Base-by-base conservation (phyloP, 192 early-diverging fungal genomes). In the Coemansia pectinata region DNA sequence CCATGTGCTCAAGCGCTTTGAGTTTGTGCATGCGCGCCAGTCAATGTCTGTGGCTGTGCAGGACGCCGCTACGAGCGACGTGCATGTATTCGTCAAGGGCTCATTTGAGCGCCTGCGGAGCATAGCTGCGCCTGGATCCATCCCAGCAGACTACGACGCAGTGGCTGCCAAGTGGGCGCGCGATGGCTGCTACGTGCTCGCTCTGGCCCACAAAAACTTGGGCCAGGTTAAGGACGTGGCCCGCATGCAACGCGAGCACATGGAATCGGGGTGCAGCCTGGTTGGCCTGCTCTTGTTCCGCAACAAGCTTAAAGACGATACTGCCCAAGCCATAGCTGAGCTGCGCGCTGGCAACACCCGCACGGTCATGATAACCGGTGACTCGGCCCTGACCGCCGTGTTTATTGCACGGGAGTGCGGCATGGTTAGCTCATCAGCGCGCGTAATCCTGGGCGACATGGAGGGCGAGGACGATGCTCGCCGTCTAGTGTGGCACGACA, bases 341-440 rank as follows among this genome's bases (percentile, higher is more conserved):
- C 84, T 95, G 34, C 83, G 89, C 48, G 76, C 19, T 0, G 67
- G 36, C 40, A 48, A 53, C 33, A 87, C 84, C 11, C 87, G 93
- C 57, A 89, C 87, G 14, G 86, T 92, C 17, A 94, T 94, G 93
- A 89, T 94, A 65, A 93, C 93, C 2, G 93, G 93, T 47, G 93
- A 94, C 65, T 90, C 90, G 25, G 89, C 87, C 4, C 71, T 88
- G 48, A 94, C 93, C n/a, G 92, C 87, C 42, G 77, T 91, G 31
- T 91, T 87, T 69, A 88, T 94, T 71, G 93, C 89, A 10, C 84
- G 85, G 38, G 29, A 62, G n/a, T 67, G 62, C 5, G 60, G 67
- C 41, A 66, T 67, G 17, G 78, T 89, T 7, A 36, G 84, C 14
- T 11, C 59, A 9, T 4, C 60, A 42, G 61, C 19, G n/a, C 45